Evolutionary conservation across 495 filamentous ascomycete genomes (phyloP).

Genomic region (Aspergillus saccharolyticus): DNA sequence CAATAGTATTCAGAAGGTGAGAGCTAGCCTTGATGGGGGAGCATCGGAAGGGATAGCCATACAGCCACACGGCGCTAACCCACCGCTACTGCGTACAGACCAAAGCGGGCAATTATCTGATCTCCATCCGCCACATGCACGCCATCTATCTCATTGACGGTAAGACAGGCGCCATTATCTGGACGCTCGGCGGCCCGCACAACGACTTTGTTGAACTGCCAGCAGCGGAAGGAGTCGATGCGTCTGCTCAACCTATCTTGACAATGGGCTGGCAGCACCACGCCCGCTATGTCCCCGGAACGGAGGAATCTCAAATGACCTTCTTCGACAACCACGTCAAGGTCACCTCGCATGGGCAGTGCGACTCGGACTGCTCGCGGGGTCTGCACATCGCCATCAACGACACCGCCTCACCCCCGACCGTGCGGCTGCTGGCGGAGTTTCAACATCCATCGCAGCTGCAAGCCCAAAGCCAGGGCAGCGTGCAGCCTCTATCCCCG

Average conservation of each 20-base stretch:
- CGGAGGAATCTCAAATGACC: conserved; percentile 16
- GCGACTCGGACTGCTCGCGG: conserved; percentile 19
- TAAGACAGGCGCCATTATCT: conserved; percentile 45
- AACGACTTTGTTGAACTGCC: conserved; percentile 18
- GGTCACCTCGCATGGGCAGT: conserved; percentile 15
- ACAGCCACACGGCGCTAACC: background rate
- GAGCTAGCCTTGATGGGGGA: too few species aligned
- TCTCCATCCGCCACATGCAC: conserved; percentile 46
- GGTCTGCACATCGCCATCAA: conserved; percentile 21
- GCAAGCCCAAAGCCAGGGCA: conserved; percentile 20
- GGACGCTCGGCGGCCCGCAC: conserved; percentile 40
- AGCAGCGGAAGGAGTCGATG: background rate
- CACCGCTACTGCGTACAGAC: background rate
- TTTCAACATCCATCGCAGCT: conserved; percentile 16
- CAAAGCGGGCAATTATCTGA: conserved; percentile 44
- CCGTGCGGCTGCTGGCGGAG: conserved; percentile 14
- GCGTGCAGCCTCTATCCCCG: conserved; percentile 16
- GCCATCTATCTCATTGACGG: conserved; percentile 47
- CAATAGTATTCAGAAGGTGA: conserved; percentile 24
- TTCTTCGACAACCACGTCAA: conserved; percentile 22
- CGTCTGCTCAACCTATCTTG: conserved; percentile 7
- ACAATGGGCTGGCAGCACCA: conserved; percentile 20
- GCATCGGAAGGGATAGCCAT: background rate
- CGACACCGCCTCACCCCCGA: conserved; percentile 11
- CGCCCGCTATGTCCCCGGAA: conserved; percentile 21